These are phyloP conservation scores for Talaromyces wortmannii DNA, from an alignment of 495 filamentous ascomycete genomes.

Conservation along the genomic window DNA sequence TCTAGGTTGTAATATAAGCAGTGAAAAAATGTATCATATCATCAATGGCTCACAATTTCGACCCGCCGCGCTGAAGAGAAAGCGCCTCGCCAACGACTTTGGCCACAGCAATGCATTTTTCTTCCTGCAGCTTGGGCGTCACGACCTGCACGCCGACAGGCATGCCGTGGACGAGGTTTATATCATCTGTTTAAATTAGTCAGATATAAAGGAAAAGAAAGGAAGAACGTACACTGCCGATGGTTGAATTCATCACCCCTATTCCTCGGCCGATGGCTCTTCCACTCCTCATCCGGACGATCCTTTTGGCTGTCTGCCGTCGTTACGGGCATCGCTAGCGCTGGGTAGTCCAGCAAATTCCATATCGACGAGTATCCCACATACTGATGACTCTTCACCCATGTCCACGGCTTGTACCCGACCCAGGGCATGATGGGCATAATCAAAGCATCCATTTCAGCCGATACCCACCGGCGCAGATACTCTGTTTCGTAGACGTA, in stretches of 20 bases:
- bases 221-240: slow-evolving; percentile 27
- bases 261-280: slow-evolving; percentile 26
- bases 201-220: background rate
- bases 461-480: slow-evolving; percentile 46
- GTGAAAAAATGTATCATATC: no score
- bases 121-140: slow-evolving; percentile 38
- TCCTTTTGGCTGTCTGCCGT: slow-evolving; percentile 33
- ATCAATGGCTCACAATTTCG: no score
- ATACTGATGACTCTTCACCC: slow-evolving; percentile 47
- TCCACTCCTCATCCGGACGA: slow-evolving; percentile 18
- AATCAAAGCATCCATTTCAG: slow-evolving; percentile 61
- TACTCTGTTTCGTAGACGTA: slow-evolving; percentile 22
- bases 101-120: slow-evolving; percentile 38
- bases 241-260: slow-evolving; percentile 38
- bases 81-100: slow-evolving; percentile 28
- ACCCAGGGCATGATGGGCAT: slow-evolving; percentile 50
- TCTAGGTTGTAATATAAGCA: background rate
- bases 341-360: slow-evolving; percentile 64
- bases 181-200: slow-evolving; percentile 24
- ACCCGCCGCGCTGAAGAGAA: background rate
- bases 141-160: slow-evolving; percentile 51
- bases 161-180: slow-evolving; percentile 40
- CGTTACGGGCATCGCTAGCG: slow-evolving; percentile 45
- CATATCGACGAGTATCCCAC: slow-evolving; percentile 61
- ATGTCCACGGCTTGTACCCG: slow-evolving; percentile 38